phyloP scores from a whole-genome alignment of 148 eudicot genomes.

The Spergularia bocconei region DNA sequence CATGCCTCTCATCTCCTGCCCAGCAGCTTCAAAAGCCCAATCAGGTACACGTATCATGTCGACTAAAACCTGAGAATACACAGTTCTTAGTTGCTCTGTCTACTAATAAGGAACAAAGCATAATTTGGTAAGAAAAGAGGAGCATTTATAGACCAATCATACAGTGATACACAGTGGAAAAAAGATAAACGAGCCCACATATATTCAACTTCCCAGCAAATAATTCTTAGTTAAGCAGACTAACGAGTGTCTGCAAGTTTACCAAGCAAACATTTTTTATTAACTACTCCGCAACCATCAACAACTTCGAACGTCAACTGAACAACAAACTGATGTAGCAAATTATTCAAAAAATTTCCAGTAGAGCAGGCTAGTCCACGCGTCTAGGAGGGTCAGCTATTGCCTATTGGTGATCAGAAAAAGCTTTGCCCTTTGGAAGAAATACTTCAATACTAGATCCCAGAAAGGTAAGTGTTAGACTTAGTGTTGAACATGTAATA shows the following conservation, averaged over 20 bases:
- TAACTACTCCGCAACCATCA: neutral
- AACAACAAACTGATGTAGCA: neutral
- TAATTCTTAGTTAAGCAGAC: neutral
- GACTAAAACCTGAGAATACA: conserved; percentile 58
- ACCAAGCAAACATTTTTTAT: neutral
- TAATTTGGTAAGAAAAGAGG: neutral
- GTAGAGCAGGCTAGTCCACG: neutral
- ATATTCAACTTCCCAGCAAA: neutral
- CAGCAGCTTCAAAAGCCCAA: conserved; percentile 98
- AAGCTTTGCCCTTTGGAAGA: neutral
- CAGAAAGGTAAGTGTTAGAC: neutral
- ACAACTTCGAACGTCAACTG: neutral
- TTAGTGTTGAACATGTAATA: neutral
- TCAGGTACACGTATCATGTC: conserved; percentile 96
- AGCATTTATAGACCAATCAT: neutral
- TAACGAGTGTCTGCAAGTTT: neutral
- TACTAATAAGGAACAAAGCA: neutral
- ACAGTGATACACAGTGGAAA: neutral
- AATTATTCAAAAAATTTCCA: neutral
- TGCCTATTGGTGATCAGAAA: neutral
- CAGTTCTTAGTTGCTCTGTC: neutral
- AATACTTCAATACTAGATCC: neutral
- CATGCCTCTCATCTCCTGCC: conserved; percentile 91
- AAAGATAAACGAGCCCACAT: neutral
- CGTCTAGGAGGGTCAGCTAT: neutral